Conservation (phyloP, 495 filamentous ascomycete genomes). For the Tirmania nivea region DNA sequence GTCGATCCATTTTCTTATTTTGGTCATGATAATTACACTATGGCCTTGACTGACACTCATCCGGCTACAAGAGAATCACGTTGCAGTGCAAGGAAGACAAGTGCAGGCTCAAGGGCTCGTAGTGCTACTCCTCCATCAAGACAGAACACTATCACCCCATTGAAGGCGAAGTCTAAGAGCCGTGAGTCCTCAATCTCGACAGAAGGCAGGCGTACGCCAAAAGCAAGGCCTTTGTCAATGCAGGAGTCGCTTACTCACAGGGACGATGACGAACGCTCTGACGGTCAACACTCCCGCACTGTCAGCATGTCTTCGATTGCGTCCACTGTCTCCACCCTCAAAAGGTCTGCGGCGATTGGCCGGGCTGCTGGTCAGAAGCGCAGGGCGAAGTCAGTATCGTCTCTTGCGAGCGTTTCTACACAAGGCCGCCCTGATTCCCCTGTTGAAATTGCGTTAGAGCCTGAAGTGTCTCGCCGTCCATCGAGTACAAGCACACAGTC, state of each 20-base stretch:
- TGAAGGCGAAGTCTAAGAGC: neutral
- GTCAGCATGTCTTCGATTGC: neutral
- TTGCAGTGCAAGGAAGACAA: neutral
- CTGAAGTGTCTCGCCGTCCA: neutral
- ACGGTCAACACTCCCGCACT: neutral
- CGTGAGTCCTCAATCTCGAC: conserved; percentile 17
- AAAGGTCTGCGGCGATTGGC: neutral
- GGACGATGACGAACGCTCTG: neutral
- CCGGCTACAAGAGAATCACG: neutral
- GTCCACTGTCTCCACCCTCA: neutral
- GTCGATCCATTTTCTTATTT: neutral
- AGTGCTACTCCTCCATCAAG: neutral
- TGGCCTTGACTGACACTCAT: neutral
- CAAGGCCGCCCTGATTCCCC: neutral
- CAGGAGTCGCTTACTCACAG: conserved; percentile 1
- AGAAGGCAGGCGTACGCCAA: conserved; percentile 23
- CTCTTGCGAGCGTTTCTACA: neutral
- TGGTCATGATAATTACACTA: neutral
- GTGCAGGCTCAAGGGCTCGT: neutral
- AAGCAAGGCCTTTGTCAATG: conserved; percentile 31
- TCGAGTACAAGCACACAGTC: neutral
- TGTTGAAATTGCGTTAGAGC: neutral
- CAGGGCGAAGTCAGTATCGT: neutral
- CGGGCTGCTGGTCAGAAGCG: neutral
- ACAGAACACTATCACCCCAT: neutral